Evolutionary conservation across 106 monocot genomes (phyloP), one percentile per base, ranked within the genome.

Genomic region (Cymbidium sinense): DNA sequence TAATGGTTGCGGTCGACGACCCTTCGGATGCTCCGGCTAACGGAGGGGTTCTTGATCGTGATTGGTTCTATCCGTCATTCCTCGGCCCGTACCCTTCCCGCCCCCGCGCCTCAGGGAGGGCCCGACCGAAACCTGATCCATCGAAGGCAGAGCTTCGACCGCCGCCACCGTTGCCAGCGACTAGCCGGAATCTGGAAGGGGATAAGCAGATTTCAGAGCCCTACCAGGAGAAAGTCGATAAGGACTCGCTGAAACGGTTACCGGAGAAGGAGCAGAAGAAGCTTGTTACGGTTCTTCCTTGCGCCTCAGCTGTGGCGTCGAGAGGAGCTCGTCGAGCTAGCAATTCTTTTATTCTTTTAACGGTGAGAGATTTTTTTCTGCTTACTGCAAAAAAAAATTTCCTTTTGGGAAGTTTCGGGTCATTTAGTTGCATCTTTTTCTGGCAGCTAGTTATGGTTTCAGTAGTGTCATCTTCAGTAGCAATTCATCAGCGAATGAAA

Each of bases 21-120:
- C 51, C 64, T 9, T 75, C 73, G 37, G 81, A 27, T 67, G 74
- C 52, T 1, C 83, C 78, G 0, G 21, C 77, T 20, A 65, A 50
- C 50, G 80, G 55, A 28, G 83, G 70, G 17, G 64, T 83, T 34
- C 76, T 82, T 50, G 89, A 89, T 50, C 86, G 83, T 5, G 90
- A 88, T 70, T 90, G 90, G 90, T 88, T 62, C 81, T 93, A 83
- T 76, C 90, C 90, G 15, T 86, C 93, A 29, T 83, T 90, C 54
- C 88, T 90, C 69, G 90, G 90, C 4, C 76, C 78, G n/a, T 62
- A 76, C 70, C 75, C 81, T 7, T 70, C 86, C 34, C 69, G 84
- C 20, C 69, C 76, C 0, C 79, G 82, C 15, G 4, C 34, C 4
- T n/a, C 82, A 0, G 81, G 23, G 19, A 43, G 28, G 64, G 61